Percentiles rank a stretch among this genome's conserved stretches.
Conservation (phyloP, 2,329 filamentous ascomycete species). For the Dryadomyces quercivorus region DNA sequence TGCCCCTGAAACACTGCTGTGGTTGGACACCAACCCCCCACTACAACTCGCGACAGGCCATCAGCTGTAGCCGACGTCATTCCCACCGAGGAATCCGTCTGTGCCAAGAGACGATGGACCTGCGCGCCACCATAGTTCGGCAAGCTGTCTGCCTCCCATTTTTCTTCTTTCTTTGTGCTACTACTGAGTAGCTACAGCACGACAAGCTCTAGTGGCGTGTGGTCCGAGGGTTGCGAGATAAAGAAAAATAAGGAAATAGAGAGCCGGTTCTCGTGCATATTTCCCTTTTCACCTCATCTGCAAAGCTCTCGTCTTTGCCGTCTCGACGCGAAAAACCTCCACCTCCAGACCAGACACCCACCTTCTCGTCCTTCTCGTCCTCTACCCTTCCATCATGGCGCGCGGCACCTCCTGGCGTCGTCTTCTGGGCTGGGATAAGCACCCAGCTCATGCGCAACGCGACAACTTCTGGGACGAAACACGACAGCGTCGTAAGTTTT, state of each 20-base stretch:
- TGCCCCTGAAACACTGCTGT: not conserved
- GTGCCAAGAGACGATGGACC: not conserved
- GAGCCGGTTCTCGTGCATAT: not conserved
- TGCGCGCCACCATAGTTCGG: not conserved
- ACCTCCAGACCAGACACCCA: not conserved
- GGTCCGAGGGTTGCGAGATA: not conserved
- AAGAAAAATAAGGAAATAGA: not conserved
- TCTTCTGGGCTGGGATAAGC: slow-evolving; percentile 20
- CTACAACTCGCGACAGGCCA: not conserved
- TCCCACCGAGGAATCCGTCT: not conserved
- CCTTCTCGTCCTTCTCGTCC: too few relatives aligned
- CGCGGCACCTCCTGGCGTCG: slow-evolving; percentile 12
- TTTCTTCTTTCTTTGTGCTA: not conserved
- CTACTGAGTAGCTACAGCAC: too few relatives aligned
- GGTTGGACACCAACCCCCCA: not conserved
- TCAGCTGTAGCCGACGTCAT: not conserved
- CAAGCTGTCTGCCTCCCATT: not conserved
- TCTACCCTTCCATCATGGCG: not conserved
- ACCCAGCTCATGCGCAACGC: slow-evolving; percentile 13
- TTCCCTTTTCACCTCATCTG: not conserved
- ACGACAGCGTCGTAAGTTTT: slow-evolving; percentile 17
- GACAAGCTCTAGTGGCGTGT: not conserved
- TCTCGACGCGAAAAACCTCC: not conserved
- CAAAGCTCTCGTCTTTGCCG: too few relatives aligned
- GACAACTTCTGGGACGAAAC: slow-evolving; percentile 20